Conservation (phyloP, 768 basidiomycete species). For the Leccinum incarnatum region DNA sequence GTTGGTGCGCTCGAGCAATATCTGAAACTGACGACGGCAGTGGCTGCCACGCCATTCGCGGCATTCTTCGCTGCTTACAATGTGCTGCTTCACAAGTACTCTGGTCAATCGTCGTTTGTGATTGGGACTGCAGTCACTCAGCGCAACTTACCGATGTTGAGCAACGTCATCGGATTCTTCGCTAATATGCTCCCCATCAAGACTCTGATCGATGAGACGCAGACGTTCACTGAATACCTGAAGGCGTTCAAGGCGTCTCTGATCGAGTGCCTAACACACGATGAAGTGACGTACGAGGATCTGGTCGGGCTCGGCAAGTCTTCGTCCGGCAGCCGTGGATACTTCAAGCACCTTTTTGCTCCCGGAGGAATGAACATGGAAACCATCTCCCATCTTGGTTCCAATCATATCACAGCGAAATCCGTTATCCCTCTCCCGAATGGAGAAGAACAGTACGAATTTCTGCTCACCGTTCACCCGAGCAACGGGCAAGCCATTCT, state of each 20-base stretch:
- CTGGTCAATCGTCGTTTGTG: constrained; percentile 27
- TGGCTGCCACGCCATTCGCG: constrained; percentile 25
- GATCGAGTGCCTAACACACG: constrained; percentile 22
- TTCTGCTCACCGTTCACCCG: constrained; percentile 26
- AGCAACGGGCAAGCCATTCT: constrained; percentile 25
- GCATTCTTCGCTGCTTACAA: constrained; percentile 33
- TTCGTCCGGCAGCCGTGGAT: constrained; percentile 23
- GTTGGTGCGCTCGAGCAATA: constrained; percentile 20
- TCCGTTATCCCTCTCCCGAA: constrained; percentile 25
- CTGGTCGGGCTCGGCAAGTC: constrained; percentile 28
- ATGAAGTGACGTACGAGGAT: constrained; percentile 32
- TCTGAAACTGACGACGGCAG: constrained; percentile 16
- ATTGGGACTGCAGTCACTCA: constrained; percentile 33
- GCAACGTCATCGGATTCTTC: constrained; percentile 27
- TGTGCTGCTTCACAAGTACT: constrained; percentile 34
- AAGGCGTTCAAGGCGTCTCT: constrained; percentile 22
- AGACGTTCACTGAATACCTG: constrained; percentile 26
- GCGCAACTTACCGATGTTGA: constrained; percentile 27
- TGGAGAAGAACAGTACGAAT: constrained; percentile 26
- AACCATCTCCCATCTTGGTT: constrained; percentile 19
- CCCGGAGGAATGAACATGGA: constrained; percentile 29
- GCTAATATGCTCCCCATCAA: constrained; percentile 32
- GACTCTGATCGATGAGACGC: constrained; percentile 24
- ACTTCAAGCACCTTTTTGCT: constrained; percentile 33
- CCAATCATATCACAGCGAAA: constrained; percentile 15